phyloP scores from a whole-genome alignment of 768 basidiomycete species.

The Pleurotus djamor region DNA sequence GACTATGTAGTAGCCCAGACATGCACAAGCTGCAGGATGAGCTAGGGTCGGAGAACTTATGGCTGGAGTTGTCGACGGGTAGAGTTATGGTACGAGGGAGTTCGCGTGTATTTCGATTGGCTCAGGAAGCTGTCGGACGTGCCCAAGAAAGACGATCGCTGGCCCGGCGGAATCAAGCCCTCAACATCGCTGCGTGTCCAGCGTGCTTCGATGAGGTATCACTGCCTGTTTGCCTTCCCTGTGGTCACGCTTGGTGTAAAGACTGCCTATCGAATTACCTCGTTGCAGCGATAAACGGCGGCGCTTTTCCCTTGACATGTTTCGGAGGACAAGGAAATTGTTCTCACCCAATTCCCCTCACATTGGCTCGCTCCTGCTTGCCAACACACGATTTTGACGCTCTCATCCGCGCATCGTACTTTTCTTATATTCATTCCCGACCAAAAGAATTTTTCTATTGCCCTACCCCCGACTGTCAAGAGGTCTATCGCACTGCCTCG shows the following conservation, averaged over 20 bases:
- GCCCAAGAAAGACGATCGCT: conserved; percentile 22
- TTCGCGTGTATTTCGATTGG: conserved; percentile 37
- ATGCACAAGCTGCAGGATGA: conserved; percentile 42
- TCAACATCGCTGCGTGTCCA: conserved; percentile 45
- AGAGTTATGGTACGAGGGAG: conserved; percentile 57
- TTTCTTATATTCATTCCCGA: conserved; percentile 56
- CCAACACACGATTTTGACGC: conserved; percentile 49
- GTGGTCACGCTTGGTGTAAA: conserved; percentile 71
- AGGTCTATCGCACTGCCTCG: conserved; percentile 62
- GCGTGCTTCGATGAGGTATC: conserved; percentile 64
- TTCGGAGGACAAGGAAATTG: conserved; percentile 66
- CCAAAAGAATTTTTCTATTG: conserved; percentile 70
- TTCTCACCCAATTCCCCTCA: conserved; percentile 50
- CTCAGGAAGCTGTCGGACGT: conserved; percentile 36
- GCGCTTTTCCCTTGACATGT: conserved; percentile 70
- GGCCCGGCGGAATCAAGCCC: conserved; percentile 6
- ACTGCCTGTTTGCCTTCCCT: conserved; percentile 50
- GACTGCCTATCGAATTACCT: conserved; percentile 61
- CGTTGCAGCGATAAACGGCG: conserved; percentile 50
- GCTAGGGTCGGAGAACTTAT: conserved; percentile 58
- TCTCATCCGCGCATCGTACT: conserved; percentile 56
- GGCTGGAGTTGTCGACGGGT: conserved; percentile 40
- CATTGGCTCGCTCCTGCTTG: conserved; percentile 47
- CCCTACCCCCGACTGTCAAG: conserved; percentile 76
- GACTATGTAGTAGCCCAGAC: conserved; percentile 43